Conservation (phyloP, 208 protist species). For the Trypanosoma cruzi region DNA sequence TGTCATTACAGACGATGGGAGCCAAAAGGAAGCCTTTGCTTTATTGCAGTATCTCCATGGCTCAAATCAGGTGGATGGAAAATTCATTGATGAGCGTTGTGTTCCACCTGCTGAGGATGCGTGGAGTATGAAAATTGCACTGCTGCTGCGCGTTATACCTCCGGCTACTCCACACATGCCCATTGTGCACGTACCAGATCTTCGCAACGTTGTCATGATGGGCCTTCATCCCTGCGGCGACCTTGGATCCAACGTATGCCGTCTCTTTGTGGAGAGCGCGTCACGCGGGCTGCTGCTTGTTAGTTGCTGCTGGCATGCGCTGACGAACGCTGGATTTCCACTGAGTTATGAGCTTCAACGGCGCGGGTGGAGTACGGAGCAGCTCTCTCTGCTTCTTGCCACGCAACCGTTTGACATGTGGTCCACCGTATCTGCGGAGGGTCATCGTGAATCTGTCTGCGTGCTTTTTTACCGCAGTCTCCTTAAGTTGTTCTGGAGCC, state of each 20-base stretch:
- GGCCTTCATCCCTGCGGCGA: conserved; percentile 90
- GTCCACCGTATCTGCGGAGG: conserved; percentile 55
- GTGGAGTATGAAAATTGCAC: conserved; percentile 21
- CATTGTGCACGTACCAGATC: conserved; percentile 61
- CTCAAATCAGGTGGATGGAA: neutral
- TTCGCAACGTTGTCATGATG: conserved; percentile 70
- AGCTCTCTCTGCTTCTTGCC: conserved; percentile 75
- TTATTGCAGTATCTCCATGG: conserved; percentile 2
- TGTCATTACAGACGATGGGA: conserved; percentile 36
- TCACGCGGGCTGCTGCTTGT: conserved; percentile 80
- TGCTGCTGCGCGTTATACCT: conserved; percentile 49
- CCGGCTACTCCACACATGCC: conserved; percentile 26
- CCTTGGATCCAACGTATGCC: conserved; percentile 82
- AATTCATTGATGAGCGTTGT: neutral
- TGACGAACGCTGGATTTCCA: conserved; percentile 76
- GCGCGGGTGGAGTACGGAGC: conserved; percentile 48
- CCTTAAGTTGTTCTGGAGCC: conserved; percentile 67
- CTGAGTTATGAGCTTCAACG: conserved; percentile 53
- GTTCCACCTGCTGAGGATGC: conserved; percentile 32
- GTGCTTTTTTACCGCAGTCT: conserved; percentile 85
- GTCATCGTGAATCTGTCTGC: conserved; percentile 66
- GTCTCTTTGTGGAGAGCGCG: conserved; percentile 49
- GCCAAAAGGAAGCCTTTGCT: conserved; percentile 19
- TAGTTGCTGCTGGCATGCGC: conserved; percentile 91
- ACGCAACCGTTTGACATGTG: conserved; percentile 90